Evolutionary conservation across 2,329 filamentous ascomycete genomes (phyloP).

Genomic region (Acrodontium crateriforme): DNA sequence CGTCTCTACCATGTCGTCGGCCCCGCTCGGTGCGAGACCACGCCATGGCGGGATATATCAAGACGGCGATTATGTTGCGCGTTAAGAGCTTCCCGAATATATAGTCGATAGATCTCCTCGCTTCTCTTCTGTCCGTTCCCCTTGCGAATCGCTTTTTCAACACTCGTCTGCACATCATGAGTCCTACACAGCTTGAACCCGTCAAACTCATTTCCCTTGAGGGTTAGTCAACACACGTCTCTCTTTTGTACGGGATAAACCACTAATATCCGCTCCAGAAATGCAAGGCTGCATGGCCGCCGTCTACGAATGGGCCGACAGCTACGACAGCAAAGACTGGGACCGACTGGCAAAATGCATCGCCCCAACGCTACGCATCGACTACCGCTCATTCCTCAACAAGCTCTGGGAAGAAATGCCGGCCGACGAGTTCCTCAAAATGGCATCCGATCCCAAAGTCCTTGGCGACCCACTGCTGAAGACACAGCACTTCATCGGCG

Average conservation of each 20-base stretch:
- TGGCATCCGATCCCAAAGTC: slow-evolving; percentile 38
- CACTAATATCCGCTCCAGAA: slow-evolving; percentile 10
- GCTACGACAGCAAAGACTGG: slow-evolving; percentile 55
- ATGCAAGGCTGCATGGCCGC: slow-evolving; percentile 27
- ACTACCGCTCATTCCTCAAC: slow-evolving; percentile 49
- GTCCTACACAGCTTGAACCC: no score
- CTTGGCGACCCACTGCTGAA: slow-evolving; percentile 41
- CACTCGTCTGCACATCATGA: no score
- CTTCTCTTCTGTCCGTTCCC: no score
- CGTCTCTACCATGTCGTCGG: no score
- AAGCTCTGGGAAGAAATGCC: slow-evolving; percentile 45
- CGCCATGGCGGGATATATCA: no score
- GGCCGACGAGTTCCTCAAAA: slow-evolving; percentile 37
- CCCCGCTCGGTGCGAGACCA: no score
- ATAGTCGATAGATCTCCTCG: no score
- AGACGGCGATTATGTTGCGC: no score
- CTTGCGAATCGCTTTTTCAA: no score
- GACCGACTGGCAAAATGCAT: slow-evolving; percentile 45
- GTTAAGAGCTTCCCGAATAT: no score
- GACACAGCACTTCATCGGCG: slow-evolving; percentile 45
- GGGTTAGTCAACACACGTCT: slow-evolving; percentile 13
- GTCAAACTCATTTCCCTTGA: slow-evolving; percentile 21
- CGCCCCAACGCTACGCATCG: slow-evolving; percentile 49
- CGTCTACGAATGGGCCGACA: slow-evolving; percentile 50
- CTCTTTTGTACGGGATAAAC: slow-evolving; percentile 2